Base-by-base conservation (phyloP, 345 rosid species). In the Luvunga scandens region DNA sequence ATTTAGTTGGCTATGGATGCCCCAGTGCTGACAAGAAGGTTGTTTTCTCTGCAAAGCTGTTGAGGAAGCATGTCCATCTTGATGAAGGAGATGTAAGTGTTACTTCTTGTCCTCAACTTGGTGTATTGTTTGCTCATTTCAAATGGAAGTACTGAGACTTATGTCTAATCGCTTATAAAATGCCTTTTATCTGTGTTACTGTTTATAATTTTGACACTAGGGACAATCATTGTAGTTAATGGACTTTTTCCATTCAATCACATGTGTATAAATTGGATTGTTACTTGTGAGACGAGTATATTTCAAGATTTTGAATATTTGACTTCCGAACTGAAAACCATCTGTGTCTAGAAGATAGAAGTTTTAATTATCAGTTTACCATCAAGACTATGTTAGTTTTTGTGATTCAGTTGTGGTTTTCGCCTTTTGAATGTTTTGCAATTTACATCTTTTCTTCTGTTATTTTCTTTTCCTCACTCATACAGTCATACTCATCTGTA, bases 21-120 rank as follows among this genome's bases (percentile, higher is more conserved):
- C 98, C 98, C 13, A 92, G 85, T 75, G 87, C 90, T 25, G 97
- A 91, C 84, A 94, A 89, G 85, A 94, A 89, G 83, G 95, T 94
- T 82, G 92, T 89, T 69, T 90, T 92, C 87, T 94, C 98, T 2
- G 93, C 94, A 10, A 94, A 96, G 73, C 86, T 94, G 53, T 76
- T 94, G 81, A 89, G 99, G 86, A 96, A 96, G 88, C 95, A 85
- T 83, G 93, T 85, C 59, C 99, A 91, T 88, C 91, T 96, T 27
- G 95, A 96, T 81, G 99, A 96, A 96, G 98, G 99, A 85, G 98
- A 96, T 90, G 98, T 96, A 83, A 88, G 98, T 82, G 69, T 73
- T 81, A 21, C 34, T 62, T 81, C 57, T 38, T 25, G 67, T 33
- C 53, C 62, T 57, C 70, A 27, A 21, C 14, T 62, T 56, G 28